Percentiles rank a stretch among this genome's conserved stretches.
Evolutionary conservation across 345 rosid genomes (phyloP).

Genomic region (Eucalyptus shirleyi): DNA sequence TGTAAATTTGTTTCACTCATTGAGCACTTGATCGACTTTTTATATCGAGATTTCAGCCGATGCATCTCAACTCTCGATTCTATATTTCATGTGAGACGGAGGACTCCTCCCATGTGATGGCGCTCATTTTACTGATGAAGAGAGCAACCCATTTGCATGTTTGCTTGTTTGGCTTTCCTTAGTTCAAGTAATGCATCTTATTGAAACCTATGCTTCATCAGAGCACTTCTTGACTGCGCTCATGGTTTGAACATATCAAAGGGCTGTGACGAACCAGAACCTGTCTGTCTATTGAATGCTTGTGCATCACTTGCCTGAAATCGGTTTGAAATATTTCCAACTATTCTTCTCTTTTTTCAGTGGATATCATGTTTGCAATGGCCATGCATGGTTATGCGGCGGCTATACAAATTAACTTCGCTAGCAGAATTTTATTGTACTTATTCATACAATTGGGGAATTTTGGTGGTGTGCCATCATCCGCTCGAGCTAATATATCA

Average conservation of each 20-base stretch:
- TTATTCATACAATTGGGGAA: not conserved
- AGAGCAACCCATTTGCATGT: not conserved
- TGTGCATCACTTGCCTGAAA: not conserved
- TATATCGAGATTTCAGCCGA: not conserved
- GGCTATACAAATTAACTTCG: not conserved
- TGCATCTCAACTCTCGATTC: not conserved
- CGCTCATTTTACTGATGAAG: not conserved
- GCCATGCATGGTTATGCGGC: not conserved
- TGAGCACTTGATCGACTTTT: not conserved
- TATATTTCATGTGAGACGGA: not conserved
- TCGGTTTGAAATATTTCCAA: not conserved
- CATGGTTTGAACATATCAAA: not conserved
- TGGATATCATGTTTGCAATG: not conserved
- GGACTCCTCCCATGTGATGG: not conserved
- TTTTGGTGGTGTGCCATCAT: not conserved
- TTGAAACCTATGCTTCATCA: not conserved
- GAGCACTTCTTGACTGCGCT: not conserved
- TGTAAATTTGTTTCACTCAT: not conserved
- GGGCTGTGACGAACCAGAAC: not conserved
- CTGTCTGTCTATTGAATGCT: not conserved
- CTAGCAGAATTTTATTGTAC: not conserved
- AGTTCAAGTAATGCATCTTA: not conserved
- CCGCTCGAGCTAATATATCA: not conserved
- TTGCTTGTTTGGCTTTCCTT: not conserved
- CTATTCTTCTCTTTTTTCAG: not conserved